Percentiles rank a stretch among this genome's conserved stretches.
Evolutionary conservation across 345 rosid genomes (phyloP).

Genomic region (Cardamine chenopodiifolia): DNA sequence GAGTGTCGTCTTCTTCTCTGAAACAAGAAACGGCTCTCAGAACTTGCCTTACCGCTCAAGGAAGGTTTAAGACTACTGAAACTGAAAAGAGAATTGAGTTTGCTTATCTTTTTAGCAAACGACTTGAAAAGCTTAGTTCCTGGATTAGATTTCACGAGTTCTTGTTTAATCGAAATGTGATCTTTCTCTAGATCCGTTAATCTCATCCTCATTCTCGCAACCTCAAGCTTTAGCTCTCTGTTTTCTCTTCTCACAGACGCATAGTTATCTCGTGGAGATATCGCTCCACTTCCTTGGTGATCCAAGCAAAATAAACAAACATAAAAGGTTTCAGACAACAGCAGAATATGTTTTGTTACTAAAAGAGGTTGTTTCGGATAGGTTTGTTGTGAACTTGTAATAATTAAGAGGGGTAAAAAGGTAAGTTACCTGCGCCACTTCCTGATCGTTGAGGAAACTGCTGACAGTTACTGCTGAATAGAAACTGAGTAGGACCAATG

Average conservation of each 20-base stretch:
- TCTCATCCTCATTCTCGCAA: conserved; percentile 98
- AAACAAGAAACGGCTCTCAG: conserved; percentile 69
- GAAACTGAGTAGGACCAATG: conserved; percentile 69
- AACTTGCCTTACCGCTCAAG: conserved; percentile 50
- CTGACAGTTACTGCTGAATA: conserved; percentile 54
- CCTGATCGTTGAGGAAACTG: conserved; percentile 87
- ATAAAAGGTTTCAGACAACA: background rate
- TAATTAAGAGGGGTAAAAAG: background rate
- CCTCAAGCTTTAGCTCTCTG: conserved; percentile 93
- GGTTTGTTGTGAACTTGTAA: background rate
- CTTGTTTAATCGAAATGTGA: conserved; percentile 94
- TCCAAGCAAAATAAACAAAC: conserved; percentile 7
- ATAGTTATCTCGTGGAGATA: conserved; percentile 93
- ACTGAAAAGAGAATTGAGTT: conserved; percentile 75
- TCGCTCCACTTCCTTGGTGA: conserved; percentile 77
- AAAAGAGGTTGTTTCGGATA: background rate
- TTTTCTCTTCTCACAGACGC: conserved; percentile 98
- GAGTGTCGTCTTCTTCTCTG: conserved; percentile 85
- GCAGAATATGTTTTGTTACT: background rate
- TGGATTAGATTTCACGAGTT: conserved; percentile 70
- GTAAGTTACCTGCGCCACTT: conserved; percentile 65
- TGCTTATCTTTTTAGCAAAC: conserved; percentile 73
- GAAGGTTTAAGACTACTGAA: conserved; percentile 60
- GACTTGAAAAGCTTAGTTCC: conserved; percentile 77
- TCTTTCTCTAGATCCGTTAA: conserved; percentile 93